These are phyloP conservation scores for Agrostemma githago DNA, from an alignment of 148 eudicot species.

Conservation along the genomic window DNA sequence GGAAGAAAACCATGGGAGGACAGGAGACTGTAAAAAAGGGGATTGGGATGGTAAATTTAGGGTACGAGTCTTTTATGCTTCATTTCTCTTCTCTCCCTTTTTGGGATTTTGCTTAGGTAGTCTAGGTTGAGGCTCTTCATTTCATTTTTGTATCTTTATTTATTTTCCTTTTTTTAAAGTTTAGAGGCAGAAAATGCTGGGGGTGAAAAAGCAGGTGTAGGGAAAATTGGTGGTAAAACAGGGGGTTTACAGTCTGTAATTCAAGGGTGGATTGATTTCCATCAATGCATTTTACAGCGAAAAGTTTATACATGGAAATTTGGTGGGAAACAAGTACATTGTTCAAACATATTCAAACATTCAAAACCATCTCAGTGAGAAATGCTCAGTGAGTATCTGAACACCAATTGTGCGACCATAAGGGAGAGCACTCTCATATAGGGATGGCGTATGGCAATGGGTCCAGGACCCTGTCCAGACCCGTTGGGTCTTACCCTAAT, in stretches of 20 bases:
- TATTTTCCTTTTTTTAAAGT: constrained; percentile 23
- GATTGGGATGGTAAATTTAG: constrained; percentile 20
- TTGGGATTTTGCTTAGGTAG: constrained; percentile 47
- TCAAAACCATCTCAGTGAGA: background rate
- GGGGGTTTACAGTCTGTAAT: constrained; percentile 44
- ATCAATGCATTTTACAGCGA: constrained; percentile 36
- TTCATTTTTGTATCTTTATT: constrained; percentile 47
- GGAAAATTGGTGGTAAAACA: constrained; percentile 24
- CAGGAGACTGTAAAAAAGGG: background rate
- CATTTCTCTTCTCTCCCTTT: constrained; percentile 22
- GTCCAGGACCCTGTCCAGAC: too few species aligned
- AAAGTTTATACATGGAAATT: constrained; percentile 25
- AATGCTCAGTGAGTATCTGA: background rate
- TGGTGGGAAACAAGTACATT: background rate
- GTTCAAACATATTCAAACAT: background rate
- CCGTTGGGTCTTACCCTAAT: too few species aligned
- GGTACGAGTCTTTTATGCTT: constrained; percentile 18
- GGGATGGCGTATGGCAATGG: too few species aligned
- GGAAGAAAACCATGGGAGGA: constrained; percentile 1
- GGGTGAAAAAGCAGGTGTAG: constrained; percentile 18
- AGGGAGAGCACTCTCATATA: too few species aligned
- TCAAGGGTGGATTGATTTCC: constrained; percentile 38
- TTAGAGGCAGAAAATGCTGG: constrained; percentile 24
- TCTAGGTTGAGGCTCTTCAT: constrained; percentile 47
- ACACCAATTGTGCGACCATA: background rate